These are phyloP conservation scores for Xylaria sp. DNA, from an alignment of 2,329 filamentous ascomycete genomes.

Conservation along the genomic window DNA sequence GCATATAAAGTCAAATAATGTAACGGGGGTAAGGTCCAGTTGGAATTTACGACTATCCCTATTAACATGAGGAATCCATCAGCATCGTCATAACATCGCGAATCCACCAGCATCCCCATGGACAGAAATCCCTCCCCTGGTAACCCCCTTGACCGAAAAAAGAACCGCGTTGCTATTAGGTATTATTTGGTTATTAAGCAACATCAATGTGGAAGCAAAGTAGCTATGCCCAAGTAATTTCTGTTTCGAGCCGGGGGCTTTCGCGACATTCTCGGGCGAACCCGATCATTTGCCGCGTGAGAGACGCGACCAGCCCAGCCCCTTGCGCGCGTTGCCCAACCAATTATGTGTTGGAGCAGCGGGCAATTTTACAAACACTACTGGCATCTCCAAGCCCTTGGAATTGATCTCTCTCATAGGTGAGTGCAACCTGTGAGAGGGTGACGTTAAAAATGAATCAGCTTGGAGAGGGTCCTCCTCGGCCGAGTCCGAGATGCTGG, in stretches of 20 bases:
- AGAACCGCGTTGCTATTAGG: no score
- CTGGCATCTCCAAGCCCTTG: constrained; percentile 26
- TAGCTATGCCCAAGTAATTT: constrained; percentile 18
- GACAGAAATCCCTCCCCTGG: constrained; percentile 34
- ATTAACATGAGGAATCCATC: constrained; percentile 28
- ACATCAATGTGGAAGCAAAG: constrained; percentile 6
- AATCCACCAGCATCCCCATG: constrained; percentile 6
- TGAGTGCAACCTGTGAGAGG: no score
- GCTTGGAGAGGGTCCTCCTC: constrained; percentile 38
- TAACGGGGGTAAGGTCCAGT: constrained; percentile 12
- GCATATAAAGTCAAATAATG: no score
- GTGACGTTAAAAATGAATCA: constrained; percentile 3
- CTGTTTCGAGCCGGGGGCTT: constrained; percentile 34
- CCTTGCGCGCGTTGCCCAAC: constrained; percentile 20
- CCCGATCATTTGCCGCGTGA: constrained; percentile 30
- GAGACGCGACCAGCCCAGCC: constrained; percentile 50
- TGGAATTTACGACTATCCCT: constrained; percentile 32
- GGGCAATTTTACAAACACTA: constrained; percentile 17
- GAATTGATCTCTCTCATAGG: constrained; percentile 1
- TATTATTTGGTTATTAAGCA: constrained; percentile 15
- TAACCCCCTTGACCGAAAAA: constrained; percentile 28
- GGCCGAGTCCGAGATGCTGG: constrained; percentile 54
- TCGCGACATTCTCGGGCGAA: constrained; percentile 31
- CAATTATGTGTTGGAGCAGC: constrained; percentile 3
- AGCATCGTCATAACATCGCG: constrained; percentile 17